phyloP scores from a whole-genome alignment of 164 flowering plant genomes.

The Saururus chinensis region DNA sequence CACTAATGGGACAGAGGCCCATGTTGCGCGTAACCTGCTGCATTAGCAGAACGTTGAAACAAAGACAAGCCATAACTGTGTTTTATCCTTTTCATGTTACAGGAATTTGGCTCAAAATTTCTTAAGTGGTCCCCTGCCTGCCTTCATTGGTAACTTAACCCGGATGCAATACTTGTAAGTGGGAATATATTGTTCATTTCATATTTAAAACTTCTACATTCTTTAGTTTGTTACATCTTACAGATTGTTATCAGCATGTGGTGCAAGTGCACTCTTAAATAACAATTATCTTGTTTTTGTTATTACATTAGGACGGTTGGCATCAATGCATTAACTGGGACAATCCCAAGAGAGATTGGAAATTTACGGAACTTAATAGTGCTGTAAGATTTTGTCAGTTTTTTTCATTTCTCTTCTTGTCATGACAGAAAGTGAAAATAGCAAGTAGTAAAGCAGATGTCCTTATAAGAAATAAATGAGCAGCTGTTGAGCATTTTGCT shows the following conservation, averaged over 20 bases:
- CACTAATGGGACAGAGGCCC: too few relatives aligned
- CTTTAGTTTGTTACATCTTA: neutral
- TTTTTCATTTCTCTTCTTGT: neutral
- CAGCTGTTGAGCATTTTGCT: neutral
- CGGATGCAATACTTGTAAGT: slow-evolving; percentile 12
- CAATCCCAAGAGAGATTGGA: slow-evolving; percentile 38
- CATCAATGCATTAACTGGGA: slow-evolving; percentile 30
- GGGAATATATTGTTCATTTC: neutral
- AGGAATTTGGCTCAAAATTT: slow-evolving; percentile 51
- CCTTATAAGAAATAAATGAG: neutral
- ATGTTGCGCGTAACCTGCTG: neutral
- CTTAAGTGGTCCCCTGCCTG: slow-evolving; percentile 58
- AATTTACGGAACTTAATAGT: slow-evolving; percentile 28
- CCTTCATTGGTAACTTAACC: slow-evolving; percentile 25
- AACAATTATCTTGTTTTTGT: neutral
- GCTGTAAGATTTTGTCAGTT: slow-evolving; percentile 19
- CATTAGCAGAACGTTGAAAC: too few relatives aligned
- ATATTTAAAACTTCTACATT: slow-evolving; percentile 2
- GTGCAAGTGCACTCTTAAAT: slow-evolving; percentile 21
- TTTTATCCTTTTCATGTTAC: slow-evolving; percentile 3
- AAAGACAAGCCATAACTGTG: neutral
- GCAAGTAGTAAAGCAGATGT: neutral
- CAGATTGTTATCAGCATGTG: neutral
- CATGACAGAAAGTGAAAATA: too few relatives aligned
- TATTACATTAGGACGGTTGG: slow-evolving; percentile 19